Base-by-base conservation (phyloP, 306 rosid species). In the Mimosa bimucronata region DNA sequence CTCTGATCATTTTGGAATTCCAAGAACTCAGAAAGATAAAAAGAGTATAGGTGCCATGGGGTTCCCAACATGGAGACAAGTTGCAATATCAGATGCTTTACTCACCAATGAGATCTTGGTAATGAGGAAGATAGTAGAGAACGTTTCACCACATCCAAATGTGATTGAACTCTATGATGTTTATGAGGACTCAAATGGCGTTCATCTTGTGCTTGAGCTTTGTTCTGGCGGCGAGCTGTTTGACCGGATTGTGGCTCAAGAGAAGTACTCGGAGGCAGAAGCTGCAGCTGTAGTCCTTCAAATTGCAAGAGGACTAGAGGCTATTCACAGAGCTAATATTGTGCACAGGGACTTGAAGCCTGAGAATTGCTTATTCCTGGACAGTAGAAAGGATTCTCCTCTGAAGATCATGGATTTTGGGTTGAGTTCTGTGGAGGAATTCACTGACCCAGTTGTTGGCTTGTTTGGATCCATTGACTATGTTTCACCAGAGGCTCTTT, bases 401-500 rank as follows among this genome's bases (percentile, higher is more conserved):
- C 79, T 91, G 83, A 94, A 94, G 91, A 94, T 94, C 74, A 94
- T 92, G 97, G 97, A 92, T 72, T 94, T 94, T 48, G 97, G 98
- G 6, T 84, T 92, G 76, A 94, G 98, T 69, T 92, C 94, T 73
- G 97, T 90, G 50, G 97, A 92, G 66, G 97, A 92, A 48, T 92
- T 89, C 66, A 94, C 94, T 48, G 97, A 94, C 84, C 97, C 95
- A 28, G 91, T 92, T 85, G 94, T 92, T 82, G 97, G 97, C 26
- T 89, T 92, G 91, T 94, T 94, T 88, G 98, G 97, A 73, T 94
- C 98, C 79, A 91, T 92, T 44, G 98, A 94, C 74, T 94, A 92
- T 80, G 97, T 94, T 58, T 94, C 98, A 62, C 97, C 97, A 1
- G 98, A 94, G 83, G 98, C 97, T 21, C 97, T 94, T 69, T 91